These are phyloP conservation scores for Diaporthe citriasiana DNA, from an alignment of 2,329 filamentous ascomycete genomes.

Conservation along the genomic window DNA sequence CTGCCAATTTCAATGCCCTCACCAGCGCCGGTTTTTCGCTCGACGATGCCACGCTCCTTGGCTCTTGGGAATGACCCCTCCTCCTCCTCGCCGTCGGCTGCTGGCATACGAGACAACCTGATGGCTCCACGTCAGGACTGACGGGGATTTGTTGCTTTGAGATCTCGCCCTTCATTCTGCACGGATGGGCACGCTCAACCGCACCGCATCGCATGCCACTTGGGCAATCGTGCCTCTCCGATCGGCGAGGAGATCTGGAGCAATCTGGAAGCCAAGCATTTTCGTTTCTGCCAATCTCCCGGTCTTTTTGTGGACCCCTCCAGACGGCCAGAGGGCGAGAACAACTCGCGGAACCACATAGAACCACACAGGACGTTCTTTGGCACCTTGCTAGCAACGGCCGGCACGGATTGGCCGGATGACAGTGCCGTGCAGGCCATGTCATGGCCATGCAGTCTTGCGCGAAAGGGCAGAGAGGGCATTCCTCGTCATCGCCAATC, in stretches of 20 bases:
- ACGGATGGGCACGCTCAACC: not conserved
- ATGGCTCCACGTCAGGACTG: not conserved
- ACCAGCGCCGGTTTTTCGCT: conserved; percentile 10
- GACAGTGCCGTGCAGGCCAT: conserved; percentile 26
- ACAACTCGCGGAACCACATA: conserved; percentile 20
- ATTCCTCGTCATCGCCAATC: conserved; percentile 31
- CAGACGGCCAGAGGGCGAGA: conserved; percentile 8
- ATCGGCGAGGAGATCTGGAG: conserved; percentile 32
- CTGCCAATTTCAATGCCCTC: conserved; percentile 36
- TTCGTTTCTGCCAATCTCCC: conserved; percentile 39
- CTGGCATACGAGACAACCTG: not conserved
- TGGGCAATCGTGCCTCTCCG: conserved; percentile 24
- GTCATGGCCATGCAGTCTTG: conserved; percentile 31
- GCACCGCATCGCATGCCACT: conserved; percentile 5
- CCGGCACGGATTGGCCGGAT: conserved; percentile 31
- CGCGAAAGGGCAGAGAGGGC: not conserved
- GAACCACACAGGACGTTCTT: conserved; percentile 17
- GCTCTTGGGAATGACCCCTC: not conserved
- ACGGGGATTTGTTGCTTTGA: not conserved
- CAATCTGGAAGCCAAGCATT: conserved; percentile 34
- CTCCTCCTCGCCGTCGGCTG: not conserved
- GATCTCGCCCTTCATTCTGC: not conserved
- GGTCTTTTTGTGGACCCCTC: conserved; percentile 12
- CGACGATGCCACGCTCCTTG: conserved; percentile 33
- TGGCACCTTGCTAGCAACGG: not conserved